phyloP scores from a whole-genome alignment of 345 rosid species.

The Pugionium cornutum region DNA sequence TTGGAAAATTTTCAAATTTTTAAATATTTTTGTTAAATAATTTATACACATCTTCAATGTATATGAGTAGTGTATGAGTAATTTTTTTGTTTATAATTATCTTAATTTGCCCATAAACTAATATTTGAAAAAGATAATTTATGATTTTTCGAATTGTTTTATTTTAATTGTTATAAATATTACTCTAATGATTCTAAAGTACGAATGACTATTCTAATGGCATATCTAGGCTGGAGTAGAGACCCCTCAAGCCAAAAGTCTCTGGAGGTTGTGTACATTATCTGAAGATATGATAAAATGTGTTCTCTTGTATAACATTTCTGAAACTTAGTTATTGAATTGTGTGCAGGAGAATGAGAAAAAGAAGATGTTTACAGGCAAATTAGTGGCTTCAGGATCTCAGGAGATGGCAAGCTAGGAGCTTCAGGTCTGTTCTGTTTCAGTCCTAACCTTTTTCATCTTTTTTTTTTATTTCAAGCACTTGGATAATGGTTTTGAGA shows the following conservation, averaged over 20 bases:
- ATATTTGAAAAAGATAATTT: fast-evolving
- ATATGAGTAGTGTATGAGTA: too few species aligned
- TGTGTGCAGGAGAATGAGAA: conserved; percentile 54
- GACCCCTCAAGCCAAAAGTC: conserved; percentile 38
- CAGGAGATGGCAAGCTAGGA: conserved; percentile 57
- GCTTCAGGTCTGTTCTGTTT: conserved; percentile 47
- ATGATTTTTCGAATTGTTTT: too few species aligned
- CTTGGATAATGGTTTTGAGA: conserved; percentile 56
- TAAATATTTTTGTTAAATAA: too few species aligned
- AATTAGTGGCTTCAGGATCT: conserved; percentile 42
- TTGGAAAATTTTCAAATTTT: too few species aligned
- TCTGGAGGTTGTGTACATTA: conserved; percentile 13
- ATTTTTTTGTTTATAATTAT: too few species aligned
- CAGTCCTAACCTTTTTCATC: conserved; percentile 2
- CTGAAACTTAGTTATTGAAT: conserved; percentile 11
- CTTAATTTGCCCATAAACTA: too few species aligned
- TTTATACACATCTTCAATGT: too few species aligned
- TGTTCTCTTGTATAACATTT: neutral
- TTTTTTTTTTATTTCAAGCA: conserved; percentile 32
- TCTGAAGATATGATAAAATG: conserved; percentile 8
- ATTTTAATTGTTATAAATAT: too few species aligned
- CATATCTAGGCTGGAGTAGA: conserved; percentile 56
- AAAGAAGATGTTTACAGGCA: conserved; percentile 85
- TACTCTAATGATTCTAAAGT: too few species aligned
- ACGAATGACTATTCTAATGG: neutral